Evolutionary conservation across 1,284 basidiomycete species (phyloP), one percentile per base, ranked within the genome.

Genomic region (Cerioporus squamosus): DNA sequence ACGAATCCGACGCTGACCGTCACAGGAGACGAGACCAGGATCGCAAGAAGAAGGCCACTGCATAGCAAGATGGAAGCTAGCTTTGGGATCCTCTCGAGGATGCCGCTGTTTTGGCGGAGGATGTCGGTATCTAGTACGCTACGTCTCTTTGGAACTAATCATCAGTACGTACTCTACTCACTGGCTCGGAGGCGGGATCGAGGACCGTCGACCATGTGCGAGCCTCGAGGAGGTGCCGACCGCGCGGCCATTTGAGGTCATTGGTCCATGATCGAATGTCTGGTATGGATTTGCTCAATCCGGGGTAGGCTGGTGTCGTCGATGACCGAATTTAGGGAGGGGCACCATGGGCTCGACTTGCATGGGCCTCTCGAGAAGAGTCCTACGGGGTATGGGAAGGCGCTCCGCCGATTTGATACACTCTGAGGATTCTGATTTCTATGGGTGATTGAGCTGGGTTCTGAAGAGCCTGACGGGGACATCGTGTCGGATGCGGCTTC

Each of bases 11-110:
- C 62, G 50, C 42, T 47, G 62, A 62, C 44, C 59, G 57, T 18
- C 57, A 62, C 51, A 55, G 53, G 57, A 61, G 64, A 61, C 65
- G 64, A 57, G 66, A 68, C 36, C 62, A 60, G 44, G 66, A 68
- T 22, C 66, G 63, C 49, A 67, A 61, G 62, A 68, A 68, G 64
- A 60, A 51, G 63, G 64, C 68, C 44, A 61, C 65, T 48, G 66
- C 67, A 59, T 71, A 69, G 60, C 51, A 47, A 38, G 39, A 20
- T 31, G 17, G 36, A 43, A 53, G 39, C n/a, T 31, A 24, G 23
- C 33, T 26, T 9, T 38, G 44, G 51, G 48, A 52, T 38, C 33
- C 45, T 39, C 39, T 53, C 52, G 51, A 55, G 55, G 58, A 48
- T 44, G 51, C 44, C 44, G 26, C 38, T 39, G 10, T 24, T 40